These are phyloP conservation scores for Exophiala lecanii-corni DNA, from an alignment of 2,329 filamentous ascomycete species.

Conservation along the genomic window DNA sequence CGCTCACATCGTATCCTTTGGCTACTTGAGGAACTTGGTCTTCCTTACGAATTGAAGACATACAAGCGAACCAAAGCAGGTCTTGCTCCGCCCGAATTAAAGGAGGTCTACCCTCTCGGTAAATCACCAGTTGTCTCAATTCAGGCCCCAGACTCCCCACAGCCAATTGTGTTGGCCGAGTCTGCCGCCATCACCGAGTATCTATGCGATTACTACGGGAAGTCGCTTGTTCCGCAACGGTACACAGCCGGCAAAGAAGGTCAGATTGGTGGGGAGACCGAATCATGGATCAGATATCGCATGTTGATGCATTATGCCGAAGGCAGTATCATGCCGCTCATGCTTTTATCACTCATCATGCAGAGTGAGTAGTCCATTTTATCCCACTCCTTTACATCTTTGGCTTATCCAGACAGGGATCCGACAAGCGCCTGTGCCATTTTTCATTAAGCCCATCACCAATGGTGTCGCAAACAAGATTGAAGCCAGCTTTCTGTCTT, in stretches of 20 bases:
- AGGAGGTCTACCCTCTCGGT: slow-evolving; percentile 75
- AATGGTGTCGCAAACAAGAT: slow-evolving; percentile 47
- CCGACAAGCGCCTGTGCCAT: slow-evolving; percentile 54
- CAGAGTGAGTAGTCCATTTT: slow-evolving; percentile 40
- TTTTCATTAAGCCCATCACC: slow-evolving; percentile 65
- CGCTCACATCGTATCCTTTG: slow-evolving; percentile 78
- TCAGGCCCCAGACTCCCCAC: slow-evolving; percentile 41
- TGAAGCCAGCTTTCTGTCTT: slow-evolving; percentile 36
- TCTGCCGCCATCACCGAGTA: slow-evolving; percentile 79
- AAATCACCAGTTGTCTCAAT: slow-evolving; percentile 79
- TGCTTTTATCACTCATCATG: slow-evolving; percentile 62
- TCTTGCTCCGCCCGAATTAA: slow-evolving; percentile 71
- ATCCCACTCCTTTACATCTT: background rate
- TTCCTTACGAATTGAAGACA: slow-evolving; percentile 74
- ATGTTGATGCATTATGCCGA: slow-evolving; percentile 82
- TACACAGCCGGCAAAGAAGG: slow-evolving; percentile 52
- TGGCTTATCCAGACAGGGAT: slow-evolving; percentile 34
- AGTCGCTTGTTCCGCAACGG: slow-evolving; percentile 47
- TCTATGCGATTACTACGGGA: slow-evolving; percentile 61
- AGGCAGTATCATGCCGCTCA: slow-evolving; percentile 71
- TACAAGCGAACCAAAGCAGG: slow-evolving; percentile 64
- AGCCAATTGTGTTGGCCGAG: slow-evolving; percentile 68
- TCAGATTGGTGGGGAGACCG: slow-evolving; percentile 53
- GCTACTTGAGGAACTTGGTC: slow-evolving; percentile 76
- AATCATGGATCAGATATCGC: slow-evolving; percentile 56